These are phyloP conservation scores for Neofusicoccum umdonicola DNA, from an alignment of 2,329 filamentous ascomycete species.

Conservation along the genomic window DNA sequence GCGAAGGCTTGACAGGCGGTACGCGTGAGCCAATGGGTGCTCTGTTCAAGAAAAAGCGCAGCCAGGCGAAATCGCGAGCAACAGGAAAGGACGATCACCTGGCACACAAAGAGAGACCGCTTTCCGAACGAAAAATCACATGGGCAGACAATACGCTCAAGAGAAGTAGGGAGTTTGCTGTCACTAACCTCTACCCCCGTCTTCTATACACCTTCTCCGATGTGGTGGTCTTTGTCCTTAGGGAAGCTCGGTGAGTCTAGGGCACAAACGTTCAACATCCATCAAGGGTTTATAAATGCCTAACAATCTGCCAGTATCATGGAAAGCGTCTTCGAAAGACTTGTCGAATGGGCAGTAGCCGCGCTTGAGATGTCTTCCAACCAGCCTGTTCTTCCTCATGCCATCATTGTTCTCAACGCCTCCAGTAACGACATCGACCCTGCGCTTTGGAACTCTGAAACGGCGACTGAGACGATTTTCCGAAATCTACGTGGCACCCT, in stretches of 20 bases:
- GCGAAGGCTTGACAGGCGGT: conserved; percentile 53
- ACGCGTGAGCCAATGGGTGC: conserved; percentile 39
- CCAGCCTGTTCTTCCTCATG: conserved; percentile 55
- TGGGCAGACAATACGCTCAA: conserved; percentile 22
- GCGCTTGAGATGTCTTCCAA: conserved; percentile 55
- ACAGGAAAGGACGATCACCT: background rate
- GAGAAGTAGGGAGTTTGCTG: conserved; percentile 36
- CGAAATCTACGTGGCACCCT: conserved; percentile 36
- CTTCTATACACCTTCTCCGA: conserved; percentile 46
- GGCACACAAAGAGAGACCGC: background rate
- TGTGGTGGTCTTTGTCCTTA: conserved; percentile 43
- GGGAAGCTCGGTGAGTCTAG: conserved; percentile 32
- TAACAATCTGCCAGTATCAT: conserved; percentile 31
- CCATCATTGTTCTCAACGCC: conserved; percentile 54
- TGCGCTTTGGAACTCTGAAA: conserved; percentile 45
- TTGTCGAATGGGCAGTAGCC: conserved; percentile 52
- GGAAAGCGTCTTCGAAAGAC: conserved; percentile 42
- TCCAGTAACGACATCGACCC: conserved; percentile 39
- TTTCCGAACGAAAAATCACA: conserved; percentile 18
- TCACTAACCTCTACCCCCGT: conserved; percentile 41
- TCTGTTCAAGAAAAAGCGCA: conserved; percentile 14
- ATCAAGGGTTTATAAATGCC: too few species aligned
- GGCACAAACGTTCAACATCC: background rate
- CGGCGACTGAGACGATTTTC: conserved; percentile 41
- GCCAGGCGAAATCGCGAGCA: background rate